A percentile compares a stretch with the other conserved stretches of the same genome.
Evolutionary conservation across 257 asterid genomes (phyloP).

Genomic region (Solanum arcanum): DNA sequence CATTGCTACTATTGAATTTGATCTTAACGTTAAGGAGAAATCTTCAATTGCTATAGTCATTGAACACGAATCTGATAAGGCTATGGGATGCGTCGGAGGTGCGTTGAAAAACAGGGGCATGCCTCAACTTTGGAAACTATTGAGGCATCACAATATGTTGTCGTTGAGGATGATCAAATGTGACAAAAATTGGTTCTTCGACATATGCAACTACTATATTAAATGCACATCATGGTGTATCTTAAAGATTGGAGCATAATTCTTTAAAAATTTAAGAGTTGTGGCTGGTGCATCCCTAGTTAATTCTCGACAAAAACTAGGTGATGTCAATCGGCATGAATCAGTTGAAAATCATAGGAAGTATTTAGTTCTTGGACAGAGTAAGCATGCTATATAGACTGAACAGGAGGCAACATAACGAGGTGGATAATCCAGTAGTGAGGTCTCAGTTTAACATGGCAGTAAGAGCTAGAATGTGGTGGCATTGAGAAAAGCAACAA

Average conservation of each 20-base stretch:
- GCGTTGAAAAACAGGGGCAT: background rate
- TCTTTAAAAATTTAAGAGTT: background rate
- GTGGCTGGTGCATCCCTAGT: background rate
- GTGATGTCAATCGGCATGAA: background rate
- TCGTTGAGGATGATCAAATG: background rate
- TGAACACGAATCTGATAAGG: too few species aligned
- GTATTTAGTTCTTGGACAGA: background rate
- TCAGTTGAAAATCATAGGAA: background rate
- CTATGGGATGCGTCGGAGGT: background rate
- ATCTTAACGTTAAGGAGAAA: background rate
- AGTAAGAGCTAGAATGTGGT: too few species aligned
- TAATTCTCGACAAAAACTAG: background rate
- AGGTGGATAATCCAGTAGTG: background rate
- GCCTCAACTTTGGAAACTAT: background rate
- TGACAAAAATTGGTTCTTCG: background rate
- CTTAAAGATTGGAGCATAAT: background rate
- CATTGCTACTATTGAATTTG: too few species aligned
- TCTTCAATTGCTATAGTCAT: background rate
- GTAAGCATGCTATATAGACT: background rate
- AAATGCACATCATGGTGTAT: background rate
- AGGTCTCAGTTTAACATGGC: too few species aligned
- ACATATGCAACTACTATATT: background rate
- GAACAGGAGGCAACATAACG: background rate
- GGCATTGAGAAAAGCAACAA: too few species aligned
- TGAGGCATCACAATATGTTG: background rate